These are phyloP conservation scores for Melampsora abietis-canadensis DNA, from an alignment of 1,284 basidiomycete genomes.

Conservation along the genomic window DNA sequence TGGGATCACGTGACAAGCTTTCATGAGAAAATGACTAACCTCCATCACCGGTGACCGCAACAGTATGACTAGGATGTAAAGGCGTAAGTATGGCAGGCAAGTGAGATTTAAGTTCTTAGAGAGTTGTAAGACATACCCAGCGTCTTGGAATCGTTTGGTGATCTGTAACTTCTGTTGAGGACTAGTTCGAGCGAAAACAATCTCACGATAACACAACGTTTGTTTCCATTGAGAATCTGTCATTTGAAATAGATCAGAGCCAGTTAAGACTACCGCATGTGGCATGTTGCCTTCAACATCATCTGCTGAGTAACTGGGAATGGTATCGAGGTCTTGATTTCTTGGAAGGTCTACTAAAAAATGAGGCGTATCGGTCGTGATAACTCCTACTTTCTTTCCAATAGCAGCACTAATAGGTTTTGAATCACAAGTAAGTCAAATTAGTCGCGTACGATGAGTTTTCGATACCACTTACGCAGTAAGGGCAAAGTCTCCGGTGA, in stretches of 20 bases:
- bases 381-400: conserved; percentile 62
- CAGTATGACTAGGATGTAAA: conserved; percentile 53
- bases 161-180: conserved; percentile 71
- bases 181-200: conserved; percentile 70
- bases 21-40: background rate
- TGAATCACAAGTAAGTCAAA: no score
- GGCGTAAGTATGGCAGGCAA: background rate
- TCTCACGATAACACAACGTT: conserved; percentile 62
- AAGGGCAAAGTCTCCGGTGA: conserved; percentile 63
- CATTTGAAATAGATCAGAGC: conserved; percentile 45
- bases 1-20: no score
- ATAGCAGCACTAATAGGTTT: conserved; percentile 57
- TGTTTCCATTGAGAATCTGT: conserved; percentile 59
- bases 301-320: conserved; percentile 59
- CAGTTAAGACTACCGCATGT: conserved; percentile 6
- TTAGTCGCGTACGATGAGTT: no score
- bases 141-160: conserved; percentile 62
- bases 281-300: conserved; percentile 51
- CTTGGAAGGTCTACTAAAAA: conserved; percentile 55
- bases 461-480: conserved; percentile 52
- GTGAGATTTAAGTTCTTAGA: background rate
- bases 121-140: conserved; percentile 54
- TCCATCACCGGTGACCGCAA: conserved; percentile 66
- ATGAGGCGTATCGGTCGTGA: conserved; percentile 59
- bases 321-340: conserved; percentile 44